Conservation (phyloP, 2,329 filamentous ascomycete genomes). For the Massarina eburnea region DNA sequence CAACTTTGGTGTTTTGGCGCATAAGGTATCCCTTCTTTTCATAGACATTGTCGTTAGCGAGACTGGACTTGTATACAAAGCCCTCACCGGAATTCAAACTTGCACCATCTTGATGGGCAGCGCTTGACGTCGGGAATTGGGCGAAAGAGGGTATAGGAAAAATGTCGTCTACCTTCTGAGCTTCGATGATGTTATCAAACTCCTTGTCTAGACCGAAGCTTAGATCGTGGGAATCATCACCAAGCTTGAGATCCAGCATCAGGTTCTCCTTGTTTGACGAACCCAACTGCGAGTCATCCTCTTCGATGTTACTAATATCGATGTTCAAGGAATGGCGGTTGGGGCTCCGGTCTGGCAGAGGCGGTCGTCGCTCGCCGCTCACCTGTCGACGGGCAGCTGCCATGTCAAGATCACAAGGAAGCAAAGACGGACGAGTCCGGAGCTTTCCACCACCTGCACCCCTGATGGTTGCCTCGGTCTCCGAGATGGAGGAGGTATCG, state of each 20-base stretch:
- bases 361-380: conserved; percentile 67
- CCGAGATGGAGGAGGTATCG: conserved; percentile 70
- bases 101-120: conserved; percentile 19
- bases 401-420: conserved; percentile 84
- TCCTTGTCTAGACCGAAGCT: conserved; percentile 87
- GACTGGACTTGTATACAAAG: conserved; percentile 31
- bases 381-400: conserved; percentile 82
- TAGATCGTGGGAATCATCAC: conserved; percentile 69
- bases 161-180: conserved; percentile 81
- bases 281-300: conserved; percentile 32
- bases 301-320: conserved; percentile 37
- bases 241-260: conserved; percentile 78
- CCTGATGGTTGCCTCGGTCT: conserved; percentile 84
- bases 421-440: conserved; percentile 85
- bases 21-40: conserved; percentile 97
- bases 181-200: conserved; percentile 92
- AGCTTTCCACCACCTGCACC: conserved; percentile 81
- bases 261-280: conserved; percentile 35
- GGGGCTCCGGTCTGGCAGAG: conserved; percentile 41
- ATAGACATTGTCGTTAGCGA: conserved; percentile 51
- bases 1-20: conserved; percentile 97
- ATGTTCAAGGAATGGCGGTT: conserved; percentile 41
- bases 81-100: conserved; percentile 29
- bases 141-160: conserved; percentile 40
- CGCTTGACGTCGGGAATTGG: conserved; percentile 28